Base-by-base conservation (phyloP, 306 rosid genomes). In the Purshia tridentata region DNA sequence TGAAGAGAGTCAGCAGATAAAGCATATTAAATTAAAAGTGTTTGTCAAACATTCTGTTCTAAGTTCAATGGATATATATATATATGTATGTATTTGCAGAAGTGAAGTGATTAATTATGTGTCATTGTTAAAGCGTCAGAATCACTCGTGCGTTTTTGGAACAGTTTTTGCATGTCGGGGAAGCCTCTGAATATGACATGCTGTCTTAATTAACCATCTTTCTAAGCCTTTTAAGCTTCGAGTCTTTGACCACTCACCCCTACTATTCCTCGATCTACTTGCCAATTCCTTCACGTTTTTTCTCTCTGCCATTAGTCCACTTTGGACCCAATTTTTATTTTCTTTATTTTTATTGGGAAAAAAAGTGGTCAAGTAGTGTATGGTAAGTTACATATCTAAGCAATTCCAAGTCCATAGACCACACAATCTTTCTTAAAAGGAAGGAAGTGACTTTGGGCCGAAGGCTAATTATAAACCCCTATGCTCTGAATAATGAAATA, bases 81-180 rank as follows among this genome's bases (percentile, higher is more conserved):
- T n/a, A n/a, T n/a, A n/a, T n/a, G n/a, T n/a, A n/a, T n/a, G n/a
- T n/a, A n/a, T n/a, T n/a, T n/a, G n/a, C n/a, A n/a, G n/a, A n/a
- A n/a, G n/a, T n/a, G n/a, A n/a, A 9, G 37, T 19, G 13, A 55
- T 8, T 20, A 4, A 22, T 10, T 1, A 8, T 12, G n/a, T 56
- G 72, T 22, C 53, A 54, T 62, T 58, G 79, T 45, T 75, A 58
- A 39, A 10, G 53, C 16, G 67, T 83, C 84, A 62, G 79, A 80
- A 78, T 76, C 83, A 83, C 85, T 72, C 86, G 83, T 81, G 88
- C 47, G 77, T 70, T 67, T 77, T 12, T 9, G 37, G 44, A 73
- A 49, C 45, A 49, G 2, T 42, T 42, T 29, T 35, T 20, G 19
- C 23, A 61, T 51, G 50, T 74, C 29, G 53, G 62, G 76, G 74